Base-by-base conservation (phyloP, 2,329 filamentous ascomycete species). In the Colletotrichum spinosum region DNA sequence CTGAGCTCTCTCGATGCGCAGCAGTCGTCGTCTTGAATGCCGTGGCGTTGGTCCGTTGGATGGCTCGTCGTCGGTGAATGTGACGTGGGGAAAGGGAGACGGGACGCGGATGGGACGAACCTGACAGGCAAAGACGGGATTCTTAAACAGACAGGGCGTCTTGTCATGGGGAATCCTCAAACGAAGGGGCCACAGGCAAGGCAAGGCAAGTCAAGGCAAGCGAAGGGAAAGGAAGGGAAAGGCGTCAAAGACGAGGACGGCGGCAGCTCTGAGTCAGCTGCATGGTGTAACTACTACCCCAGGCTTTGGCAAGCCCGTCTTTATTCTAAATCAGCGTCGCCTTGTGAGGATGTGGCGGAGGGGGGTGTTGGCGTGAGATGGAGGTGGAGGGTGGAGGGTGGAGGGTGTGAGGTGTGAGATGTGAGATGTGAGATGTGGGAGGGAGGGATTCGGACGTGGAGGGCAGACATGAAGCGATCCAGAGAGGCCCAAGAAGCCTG, bases 71-170 rank as follows among this genome's bases (percentile, higher is more conserved):
- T n/a, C 17, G 37, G n/a, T 42, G 33, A 13, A 25, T 51, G 48
- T 65, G 58, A 25, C 46, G 48, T 65, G 58, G 53, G 52, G 62
- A 57, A 49, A 39, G 39, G 48, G 48, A 38, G 46, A 48, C 42
- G 55, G 41, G 13, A 42, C 17, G 15, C 42, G 44, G 45, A 57
- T 57, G 63, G 52, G 63, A 63, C 52, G 52, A 65, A 65, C 51
- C 13, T 34, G 52, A 57, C 52, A 57, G 45, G 35, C 33, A 48
- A 46, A 33, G 42, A 54, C 41, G 6, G 45, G 50, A 55, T 17
- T 55, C 48, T 61, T 55, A 55, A 58, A n/a, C 17, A 50, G 17
- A 53, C 63, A 53, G 57, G 63, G n/a, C 59, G 48, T n/a, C 52
- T 56, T 49, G 13, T 15, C 8, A 13, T 44, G 37, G 33, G 46